Evolutionary conservation across 345 rosid species (phyloP).

Genomic region (Eucalyptus regnans): DNA sequence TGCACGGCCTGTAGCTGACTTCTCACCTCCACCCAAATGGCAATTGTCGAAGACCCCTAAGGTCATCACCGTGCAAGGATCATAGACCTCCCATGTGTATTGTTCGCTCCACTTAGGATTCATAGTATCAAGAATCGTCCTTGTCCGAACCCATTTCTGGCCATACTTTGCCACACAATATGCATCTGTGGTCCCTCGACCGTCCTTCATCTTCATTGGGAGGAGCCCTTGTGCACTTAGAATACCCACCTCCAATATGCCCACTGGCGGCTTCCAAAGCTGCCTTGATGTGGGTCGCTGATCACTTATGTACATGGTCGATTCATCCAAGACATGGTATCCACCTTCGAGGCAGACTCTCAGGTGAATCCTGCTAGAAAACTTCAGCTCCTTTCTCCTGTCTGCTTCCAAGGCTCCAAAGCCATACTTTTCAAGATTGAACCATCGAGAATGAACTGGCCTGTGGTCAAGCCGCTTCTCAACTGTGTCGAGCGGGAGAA

Average conservation of each 20-base stretch:
- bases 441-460: slow-evolving; percentile 80
- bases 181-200: slow-evolving; percentile 55
- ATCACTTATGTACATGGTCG: slow-evolving; percentile 80
- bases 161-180: slow-evolving; percentile 82
- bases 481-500: slow-evolving; percentile 31
- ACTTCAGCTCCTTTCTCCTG: slow-evolving; percentile 68
- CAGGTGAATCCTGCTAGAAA: slow-evolving; percentile 71
- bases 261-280: slow-evolving; percentile 75
- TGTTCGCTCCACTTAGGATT: slow-evolving; percentile 79
- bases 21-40: slow-evolving; percentile 38
- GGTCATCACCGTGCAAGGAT: slow-evolving; percentile 83
- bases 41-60: slow-evolving; percentile 68
- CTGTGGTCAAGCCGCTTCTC: slow-evolving; percentile 86
- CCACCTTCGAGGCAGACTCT: slow-evolving; percentile 89
- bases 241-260: slow-evolving; percentile 70
- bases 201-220: slow-evolving; percentile 74
- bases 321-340: slow-evolving; percentile 89
- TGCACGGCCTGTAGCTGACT: slow-evolving; percentile 4
- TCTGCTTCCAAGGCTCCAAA: slow-evolving; percentile 62
- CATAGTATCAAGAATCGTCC: slow-evolving; percentile 45
- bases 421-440: slow-evolving; percentile 77
- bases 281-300: slow-evolving; percentile 82
- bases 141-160: slow-evolving; percentile 83
- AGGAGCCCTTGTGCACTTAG: slow-evolving; percentile 57
- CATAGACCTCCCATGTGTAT: slow-evolving; percentile 86